phyloP scores from a whole-genome alignment of 768 basidiomycete genomes.

The Crucibulum laeve region DNA sequence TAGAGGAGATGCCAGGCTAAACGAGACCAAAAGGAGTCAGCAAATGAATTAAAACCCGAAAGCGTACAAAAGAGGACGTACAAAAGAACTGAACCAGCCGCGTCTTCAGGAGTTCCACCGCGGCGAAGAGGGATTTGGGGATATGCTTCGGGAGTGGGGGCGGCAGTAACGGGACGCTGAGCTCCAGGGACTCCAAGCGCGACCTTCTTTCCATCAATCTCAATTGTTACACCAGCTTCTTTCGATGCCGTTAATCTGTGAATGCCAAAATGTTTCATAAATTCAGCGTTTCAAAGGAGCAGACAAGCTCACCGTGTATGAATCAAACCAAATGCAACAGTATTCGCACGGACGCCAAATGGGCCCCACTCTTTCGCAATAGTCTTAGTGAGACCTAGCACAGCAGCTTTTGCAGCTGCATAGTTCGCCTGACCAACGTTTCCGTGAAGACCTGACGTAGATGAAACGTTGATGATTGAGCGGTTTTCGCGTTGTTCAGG shows the following conservation, averaged over 20 bases:
- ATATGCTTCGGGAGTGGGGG: constrained; percentile 28
- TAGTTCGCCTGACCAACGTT: constrained; percentile 87
- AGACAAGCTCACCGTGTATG: constrained; percentile 67
- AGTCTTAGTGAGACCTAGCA: constrained; percentile 80
- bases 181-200: constrained; percentile 73
- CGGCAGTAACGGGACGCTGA: constrained; percentile 26
- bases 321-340: constrained; percentile 73
- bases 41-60: constrained; percentile 1
- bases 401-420: constrained; percentile 74
- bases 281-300: neutral
- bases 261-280: neutral
- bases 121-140: constrained; percentile 60
- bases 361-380: constrained; percentile 86
- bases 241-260: constrained; percentile 72
- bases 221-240: constrained; percentile 70
- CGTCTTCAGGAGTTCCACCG: constrained; percentile 70
- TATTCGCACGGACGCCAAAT: constrained; percentile 80
- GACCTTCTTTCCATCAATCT: constrained; percentile 81
- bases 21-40: constrained; percentile 1
- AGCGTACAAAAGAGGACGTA: constrained; percentile 34
- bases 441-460: constrained; percentile 78
- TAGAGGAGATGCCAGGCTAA: constrained; percentile 71
- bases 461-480: constrained; percentile 79
- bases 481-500: constrained; percentile 58
- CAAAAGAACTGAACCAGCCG: constrained; percentile 73